Evolutionary conservation across 1,284 basidiomycete species (phyloP), one percentile per base, ranked within the genome.

Genomic region (Cutaneotrichosporon arboriforme): DNA sequence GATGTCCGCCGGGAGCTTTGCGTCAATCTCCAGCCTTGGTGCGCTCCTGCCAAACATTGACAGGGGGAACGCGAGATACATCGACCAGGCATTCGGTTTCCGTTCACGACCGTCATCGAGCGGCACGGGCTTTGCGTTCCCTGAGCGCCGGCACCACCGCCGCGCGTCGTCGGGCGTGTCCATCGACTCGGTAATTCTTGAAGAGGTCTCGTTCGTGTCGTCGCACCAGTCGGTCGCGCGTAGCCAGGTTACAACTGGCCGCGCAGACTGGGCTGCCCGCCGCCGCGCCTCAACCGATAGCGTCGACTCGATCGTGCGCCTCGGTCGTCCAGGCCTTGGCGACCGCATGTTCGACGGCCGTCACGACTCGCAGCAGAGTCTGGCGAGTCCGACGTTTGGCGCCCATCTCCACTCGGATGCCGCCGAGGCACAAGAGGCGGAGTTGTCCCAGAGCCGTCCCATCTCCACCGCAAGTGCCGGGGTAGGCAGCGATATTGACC

Each of bases 271-370:
- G 84, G 77, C 80, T 7, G 77, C 78, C 38, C 86, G 84, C 61
- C 77, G 77, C 13, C 79, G 78, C n/a, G 81, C 71, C 18, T 87
- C 85, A 0, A 61, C 58, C 78, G 3, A 86, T 57, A 89, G 86
- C 0, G 68, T 81, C 34, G 73, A 79, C 61, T 89, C 86, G 52
- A 78, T 76, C 3, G 72, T 77, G 57, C 78, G 80, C 10, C 68
- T 87, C 4, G 83, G 78, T 3, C 80, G 88, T 18, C 88, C 88
- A 2, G 87, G 84, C 2, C 72, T 91, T 3, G 88, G 89, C 0
- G 89, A 90, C 66, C 88, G 90, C 78, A 90, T 91, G 88, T 88
- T 91, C 64, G 82, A 76, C n/a, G 77, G 74, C 8, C 83, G 84
- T 44, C 81, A 84, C 7, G 22, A 17, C 4, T 20, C 40, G 8